Base-by-base conservation (phyloP, 164 flowering plant genomes). In the Annona squamosa region DNA sequence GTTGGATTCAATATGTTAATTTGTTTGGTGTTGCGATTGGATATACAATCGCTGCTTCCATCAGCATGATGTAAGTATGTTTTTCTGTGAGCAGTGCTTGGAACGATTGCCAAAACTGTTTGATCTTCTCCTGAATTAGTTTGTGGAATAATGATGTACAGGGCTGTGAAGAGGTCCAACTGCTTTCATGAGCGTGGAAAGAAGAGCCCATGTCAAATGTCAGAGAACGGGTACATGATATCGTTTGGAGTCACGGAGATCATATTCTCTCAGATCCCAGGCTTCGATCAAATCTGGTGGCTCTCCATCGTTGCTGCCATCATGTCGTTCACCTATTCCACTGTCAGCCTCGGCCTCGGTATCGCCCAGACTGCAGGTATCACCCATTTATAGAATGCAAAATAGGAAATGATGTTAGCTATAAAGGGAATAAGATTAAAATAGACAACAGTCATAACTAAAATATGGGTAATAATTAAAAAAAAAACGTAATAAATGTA, bases 221-320 rank as follows among this genome's bases (percentile, higher is more conserved):
- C 90, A n/a, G 86, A 92, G 84, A 92, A 85, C 76, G 84, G 86
- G n/a, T 92, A 86, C 73, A 89, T 89, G 94, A 88, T 90, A 48
- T 73, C 84, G 6, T 91, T 91, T 80, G 97, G 97, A 4, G 77
- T 87, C n/a, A 69, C 72, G 17, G 88, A 91, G 73, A 76, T 91
- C n/a, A 17, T 90, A 13, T 81, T 91, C 74, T 91, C 97, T 44
- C 97, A 91, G 73, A 89, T 91, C 64, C 97, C 91, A 41, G 91
- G 88, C 70, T 91, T 91, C 73, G 87, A 87, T 86, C 90, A 86
- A 75, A 82, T 91, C 0, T 91, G 88, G 90, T 91, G 97, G 94
- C 91, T 91, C 72, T 91, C 97, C 4, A 86, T 88, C 62, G 87
- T 88, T 44, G 97, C 97, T 42, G 95, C 97, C 44, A 57, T 87